Percentiles rank a stretch among this genome's conserved stretches.
phyloP scores from a whole-genome alignment of 345 rosid species.

The Salix viminalis region DNA sequence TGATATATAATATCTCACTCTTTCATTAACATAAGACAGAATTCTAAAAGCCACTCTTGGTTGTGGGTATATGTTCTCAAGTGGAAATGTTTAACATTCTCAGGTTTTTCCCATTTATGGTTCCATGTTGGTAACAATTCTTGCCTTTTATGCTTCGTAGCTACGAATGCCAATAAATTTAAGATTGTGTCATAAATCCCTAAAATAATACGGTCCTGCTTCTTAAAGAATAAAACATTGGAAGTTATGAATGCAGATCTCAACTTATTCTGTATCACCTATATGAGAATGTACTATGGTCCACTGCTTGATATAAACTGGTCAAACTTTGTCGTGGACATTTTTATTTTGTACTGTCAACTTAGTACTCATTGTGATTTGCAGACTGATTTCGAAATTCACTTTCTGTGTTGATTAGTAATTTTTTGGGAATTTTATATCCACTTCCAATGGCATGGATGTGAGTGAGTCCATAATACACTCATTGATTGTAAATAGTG shows the following conservation, averaged over 20 bases:
- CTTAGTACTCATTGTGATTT: not conserved
- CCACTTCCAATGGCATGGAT: not conserved
- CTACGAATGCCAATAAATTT: not conserved
- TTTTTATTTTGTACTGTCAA: not conserved
- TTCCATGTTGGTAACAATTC: not conserved
- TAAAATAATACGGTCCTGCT: not conserved
- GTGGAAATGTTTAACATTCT: not conserved
- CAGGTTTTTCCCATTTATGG: not conserved
- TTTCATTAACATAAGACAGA: not conserved
- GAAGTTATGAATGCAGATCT: not conserved
- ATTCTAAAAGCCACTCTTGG: not conserved
- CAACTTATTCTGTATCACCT: not conserved
- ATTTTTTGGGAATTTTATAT: not conserved
- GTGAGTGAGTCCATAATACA: not conserved
- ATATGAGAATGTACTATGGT: not conserved
- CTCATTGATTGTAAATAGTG: not conserved
- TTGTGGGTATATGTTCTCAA: not conserved
- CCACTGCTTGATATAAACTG: not conserved
- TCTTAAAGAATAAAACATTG: not conserved
- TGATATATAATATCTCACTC: not conserved
- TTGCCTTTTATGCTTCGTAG: not conserved
- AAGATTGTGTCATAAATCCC: not conserved
- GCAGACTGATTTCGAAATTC: not conserved
- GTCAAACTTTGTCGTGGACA: not conserved
- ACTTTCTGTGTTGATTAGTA: not conserved